phyloP scores from a whole-genome alignment of 352 stramenopile genomes.

The Globisporangium orthogonon region DNA sequence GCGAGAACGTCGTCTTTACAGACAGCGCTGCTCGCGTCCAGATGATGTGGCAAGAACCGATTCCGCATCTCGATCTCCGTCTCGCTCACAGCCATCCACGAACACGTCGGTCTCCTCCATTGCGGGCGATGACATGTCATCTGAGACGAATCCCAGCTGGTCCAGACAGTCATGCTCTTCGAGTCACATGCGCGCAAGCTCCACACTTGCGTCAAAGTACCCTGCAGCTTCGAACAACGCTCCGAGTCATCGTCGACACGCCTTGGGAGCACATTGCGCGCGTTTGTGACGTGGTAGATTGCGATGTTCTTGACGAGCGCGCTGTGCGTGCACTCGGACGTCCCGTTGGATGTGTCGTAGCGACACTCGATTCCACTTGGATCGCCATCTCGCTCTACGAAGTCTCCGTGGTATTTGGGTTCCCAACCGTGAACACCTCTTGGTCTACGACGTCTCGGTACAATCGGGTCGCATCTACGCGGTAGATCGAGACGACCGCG shows the following conservation, averaged over 20 bases:
- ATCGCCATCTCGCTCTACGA: conserved; percentile 24
- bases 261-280: conserved; percentile 29
- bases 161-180: conserved; percentile 41
- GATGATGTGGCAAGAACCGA: conserved; percentile 58
- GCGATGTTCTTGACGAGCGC: conserved; percentile 42
- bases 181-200: conserved; percentile 31
- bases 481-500: too few relatives aligned
- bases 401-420: too few relatives aligned
- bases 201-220: conserved; percentile 26
- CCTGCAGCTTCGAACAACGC: conserved; percentile 35
- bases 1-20: conserved; percentile 58
- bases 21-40: conserved; percentile 67
- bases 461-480: too few relatives aligned
- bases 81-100: conserved; percentile 31
- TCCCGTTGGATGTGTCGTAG: conserved; percentile 27
- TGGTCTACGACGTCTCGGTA: too few relatives aligned
- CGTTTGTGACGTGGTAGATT: conserved; percentile 39
- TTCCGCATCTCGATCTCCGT: conserved; percentile 67
- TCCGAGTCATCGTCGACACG: conserved; percentile 34
- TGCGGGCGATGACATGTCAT: conserved; percentile 21
- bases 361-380: conserved; percentile 36
- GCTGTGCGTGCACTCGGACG: conserved; percentile 45
- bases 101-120: conserved; percentile 24
- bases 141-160: conserved; percentile 27
- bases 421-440: too few relatives aligned